Evolutionary conservation across 495 filamentous ascomycete species (phyloP).

Genomic region (Penicillium pulvis): DNA sequence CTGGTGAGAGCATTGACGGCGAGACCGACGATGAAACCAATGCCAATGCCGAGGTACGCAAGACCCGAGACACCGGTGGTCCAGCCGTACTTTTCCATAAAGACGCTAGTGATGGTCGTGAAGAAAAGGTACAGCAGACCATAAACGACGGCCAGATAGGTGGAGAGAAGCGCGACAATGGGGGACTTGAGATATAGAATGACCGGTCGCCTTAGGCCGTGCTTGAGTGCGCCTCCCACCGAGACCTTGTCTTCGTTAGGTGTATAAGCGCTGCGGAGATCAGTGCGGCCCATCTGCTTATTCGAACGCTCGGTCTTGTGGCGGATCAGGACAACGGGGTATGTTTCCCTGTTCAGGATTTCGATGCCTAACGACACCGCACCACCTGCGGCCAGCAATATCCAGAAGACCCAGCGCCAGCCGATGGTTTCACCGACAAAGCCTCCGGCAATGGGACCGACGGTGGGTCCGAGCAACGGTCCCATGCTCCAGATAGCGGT

Average conservation of each 20-base stretch:
- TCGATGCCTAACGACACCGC: conserved; percentile 43
- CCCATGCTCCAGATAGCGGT: conserved; percentile 58
- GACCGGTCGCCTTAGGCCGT: conserved; percentile 47
- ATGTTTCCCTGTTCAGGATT: conserved; percentile 55
- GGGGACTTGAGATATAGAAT: conserved; percentile 48
- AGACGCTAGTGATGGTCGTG: conserved; percentile 67
- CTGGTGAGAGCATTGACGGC: conserved; percentile 55
- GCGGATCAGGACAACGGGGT: conserved; percentile 50
- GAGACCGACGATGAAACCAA: conserved; percentile 56
- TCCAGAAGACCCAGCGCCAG: conserved; percentile 66
- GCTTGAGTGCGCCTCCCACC: conserved; percentile 23
- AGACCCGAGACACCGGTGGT: conserved; percentile 57
- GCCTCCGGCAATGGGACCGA: conserved; percentile 56
- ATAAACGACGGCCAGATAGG: conserved; percentile 66
- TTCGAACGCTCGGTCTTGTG: conserved; percentile 48
- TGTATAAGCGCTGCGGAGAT: conserved; percentile 39
- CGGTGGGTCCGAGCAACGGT: conserved; percentile 51
- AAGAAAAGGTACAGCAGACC: conserved; percentile 69
- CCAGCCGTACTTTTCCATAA: conserved; percentile 57
- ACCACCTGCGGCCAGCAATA: conserved; percentile 53
- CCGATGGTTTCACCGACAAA: conserved; percentile 55
- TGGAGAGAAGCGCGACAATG: conserved; percentile 53
- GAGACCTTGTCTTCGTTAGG: neutral
- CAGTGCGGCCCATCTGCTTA: conserved; percentile 30
- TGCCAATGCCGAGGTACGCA: conserved; percentile 60